A percentile compares a stretch with the other conserved stretches of the same genome.
Evolutionary conservation across 257 asterid species (phyloP).

Genomic region (Petrea volubilis): DNA sequence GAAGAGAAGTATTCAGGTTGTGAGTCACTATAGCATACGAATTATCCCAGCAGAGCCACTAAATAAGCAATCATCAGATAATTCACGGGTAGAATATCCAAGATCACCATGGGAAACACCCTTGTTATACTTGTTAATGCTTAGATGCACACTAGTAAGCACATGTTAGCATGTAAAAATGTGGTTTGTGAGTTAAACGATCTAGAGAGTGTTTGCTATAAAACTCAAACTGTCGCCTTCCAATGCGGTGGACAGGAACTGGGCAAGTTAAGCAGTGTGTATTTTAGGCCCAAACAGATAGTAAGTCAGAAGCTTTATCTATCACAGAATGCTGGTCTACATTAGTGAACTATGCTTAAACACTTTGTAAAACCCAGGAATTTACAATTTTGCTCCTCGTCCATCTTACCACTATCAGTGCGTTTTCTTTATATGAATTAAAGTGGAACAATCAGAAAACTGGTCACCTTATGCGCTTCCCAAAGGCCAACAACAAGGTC

Average conservation of each 20-base stretch:
- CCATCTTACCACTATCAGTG: not conserved
- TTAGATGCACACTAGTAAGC: not conserved
- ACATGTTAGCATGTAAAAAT: not conserved
- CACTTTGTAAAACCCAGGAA: not conserved
- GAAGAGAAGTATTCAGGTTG: not conserved
- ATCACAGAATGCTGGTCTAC: not conserved
- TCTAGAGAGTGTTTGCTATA: not conserved
- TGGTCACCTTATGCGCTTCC: not conserved
- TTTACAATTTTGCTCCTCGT: not conserved
- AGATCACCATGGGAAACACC: not conserved
- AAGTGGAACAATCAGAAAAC: not conserved
- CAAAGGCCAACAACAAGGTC: slow-evolving; percentile 5
- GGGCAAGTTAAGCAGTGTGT: no score
- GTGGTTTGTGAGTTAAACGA: not conserved
- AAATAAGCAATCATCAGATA: not conserved
- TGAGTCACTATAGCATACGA: not conserved
- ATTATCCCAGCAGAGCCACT: not conserved
- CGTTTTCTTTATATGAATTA: not conserved
- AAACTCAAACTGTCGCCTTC: no score
- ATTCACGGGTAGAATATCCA: not conserved
- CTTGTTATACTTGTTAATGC: not conserved
- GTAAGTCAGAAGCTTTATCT: not conserved
- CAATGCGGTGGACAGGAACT: no score
- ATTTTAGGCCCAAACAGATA: no score
- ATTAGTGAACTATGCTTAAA: not conserved